phyloP scores from a whole-genome alignment of 164 flowering plant genomes.

The Aristolochia californica region DNA sequence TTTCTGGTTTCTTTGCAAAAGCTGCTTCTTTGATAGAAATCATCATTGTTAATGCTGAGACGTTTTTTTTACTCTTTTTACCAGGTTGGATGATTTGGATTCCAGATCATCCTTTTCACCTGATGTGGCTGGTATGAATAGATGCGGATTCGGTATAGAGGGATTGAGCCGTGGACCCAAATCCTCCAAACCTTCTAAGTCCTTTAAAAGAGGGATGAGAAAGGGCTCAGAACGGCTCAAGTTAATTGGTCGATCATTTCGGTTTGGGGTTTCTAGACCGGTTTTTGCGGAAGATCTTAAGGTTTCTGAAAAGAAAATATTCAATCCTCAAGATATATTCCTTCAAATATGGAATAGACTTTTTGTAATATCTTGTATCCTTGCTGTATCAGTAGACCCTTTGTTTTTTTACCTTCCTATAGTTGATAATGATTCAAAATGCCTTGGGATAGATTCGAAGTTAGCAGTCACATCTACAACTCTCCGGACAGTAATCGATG shows the following conservation, averaged over 20 bases:
- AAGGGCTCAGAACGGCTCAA: slow-evolving; percentile 91
- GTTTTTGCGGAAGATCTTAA: slow-evolving; percentile 89
- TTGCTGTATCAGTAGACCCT: slow-evolving; percentile 88
- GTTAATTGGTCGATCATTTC: slow-evolving; percentile 75
- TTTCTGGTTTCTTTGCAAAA: neutral
- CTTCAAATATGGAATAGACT: slow-evolving; percentile 68
- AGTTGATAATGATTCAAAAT: slow-evolving; percentile 25
- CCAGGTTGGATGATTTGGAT: slow-evolving; percentile 81
- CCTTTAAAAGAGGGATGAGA: slow-evolving; percentile 61
- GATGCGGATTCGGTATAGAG: slow-evolving; percentile 57
- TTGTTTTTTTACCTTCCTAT: slow-evolving; percentile 84
- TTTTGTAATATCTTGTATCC: slow-evolving; percentile 73
- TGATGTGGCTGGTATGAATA: slow-evolving; percentile 36
- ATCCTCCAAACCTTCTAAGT: slow-evolving; percentile 35
- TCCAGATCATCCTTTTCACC: slow-evolving; percentile 56
- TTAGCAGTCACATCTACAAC: slow-evolving; percentile 58
- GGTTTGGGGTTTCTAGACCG: slow-evolving; percentile 74
- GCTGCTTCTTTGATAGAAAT: neutral
- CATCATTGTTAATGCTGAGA: neutral
- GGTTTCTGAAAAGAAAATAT: slow-evolving; percentile 57
- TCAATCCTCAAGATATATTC: slow-evolving; percentile 90
- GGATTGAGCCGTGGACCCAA: slow-evolving; percentile 35
- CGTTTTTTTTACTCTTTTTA: slow-evolving; percentile 8
- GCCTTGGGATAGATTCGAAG: slow-evolving; percentile 62
- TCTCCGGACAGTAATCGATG: slow-evolving; percentile 63